These are phyloP conservation scores for Phialophora verrucosa DNA, from an alignment of 2,329 filamentous ascomycete genomes.

Conservation along the genomic window DNA sequence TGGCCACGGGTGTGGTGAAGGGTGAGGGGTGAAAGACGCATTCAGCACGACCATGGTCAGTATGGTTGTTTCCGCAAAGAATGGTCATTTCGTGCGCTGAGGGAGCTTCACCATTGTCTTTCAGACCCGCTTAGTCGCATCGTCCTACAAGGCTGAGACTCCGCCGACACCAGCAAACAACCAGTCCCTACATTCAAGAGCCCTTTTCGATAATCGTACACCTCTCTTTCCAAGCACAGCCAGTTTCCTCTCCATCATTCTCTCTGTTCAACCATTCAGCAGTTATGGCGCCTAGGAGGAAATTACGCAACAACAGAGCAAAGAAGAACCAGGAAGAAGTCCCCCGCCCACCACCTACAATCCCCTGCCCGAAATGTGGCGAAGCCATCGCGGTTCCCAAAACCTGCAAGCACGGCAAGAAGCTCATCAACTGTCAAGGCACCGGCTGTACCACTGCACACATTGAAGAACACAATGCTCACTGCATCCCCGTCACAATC, in stretches of 20 bases:
- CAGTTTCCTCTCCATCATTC: neutral
- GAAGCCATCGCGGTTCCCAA: slow-evolving; percentile 23
- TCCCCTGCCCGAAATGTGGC: slow-evolving; percentile 19
- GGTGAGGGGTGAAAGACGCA: neutral
- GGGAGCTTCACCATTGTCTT: neutral
- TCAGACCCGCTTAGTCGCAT: neutral
- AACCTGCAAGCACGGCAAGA: slow-evolving; percentile 29
- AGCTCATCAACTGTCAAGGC: slow-evolving; percentile 29
- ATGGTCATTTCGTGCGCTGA: neutral
- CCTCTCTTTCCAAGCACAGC: neutral
- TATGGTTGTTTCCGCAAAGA: neutral
- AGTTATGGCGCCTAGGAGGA: slow-evolving; percentile 18
- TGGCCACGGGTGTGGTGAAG: neutral
- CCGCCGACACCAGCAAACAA: neutral
- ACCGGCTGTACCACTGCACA: slow-evolving; percentile 26
- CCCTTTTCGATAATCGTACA: neutral
- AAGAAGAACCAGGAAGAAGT: neutral
- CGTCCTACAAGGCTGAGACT: neutral
- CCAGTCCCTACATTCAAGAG: neutral
- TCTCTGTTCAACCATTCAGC: neutral
- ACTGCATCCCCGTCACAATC: slow-evolving; percentile 3
- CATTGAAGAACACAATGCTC: slow-evolving; percentile 17
- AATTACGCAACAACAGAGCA: slow-evolving; percentile 8
- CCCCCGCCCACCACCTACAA: slow-evolving; percentile 11
- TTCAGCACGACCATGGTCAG: slow-evolving; percentile 4